Evolutionary conservation across 352 stramenopile genomes (phyloP).

Genomic region (Phytopythium oedochilum): DNA sequence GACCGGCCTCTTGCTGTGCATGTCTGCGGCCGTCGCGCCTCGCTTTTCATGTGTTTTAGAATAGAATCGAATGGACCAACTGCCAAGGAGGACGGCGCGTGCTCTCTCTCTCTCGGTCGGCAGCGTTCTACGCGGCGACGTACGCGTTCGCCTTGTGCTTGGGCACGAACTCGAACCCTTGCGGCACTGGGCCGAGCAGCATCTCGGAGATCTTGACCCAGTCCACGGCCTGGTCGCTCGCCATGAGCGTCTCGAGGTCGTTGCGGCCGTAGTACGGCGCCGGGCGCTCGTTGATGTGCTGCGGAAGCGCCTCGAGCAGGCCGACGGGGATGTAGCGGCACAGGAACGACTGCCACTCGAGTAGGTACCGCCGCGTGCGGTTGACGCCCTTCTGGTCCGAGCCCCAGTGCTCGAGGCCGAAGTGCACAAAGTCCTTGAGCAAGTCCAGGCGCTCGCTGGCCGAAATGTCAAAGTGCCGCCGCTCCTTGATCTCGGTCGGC

Average conservation of each 20-base stretch:
- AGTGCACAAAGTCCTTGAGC: constrained; percentile 95
- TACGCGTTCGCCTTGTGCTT: constrained; percentile 99
- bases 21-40: background rate
- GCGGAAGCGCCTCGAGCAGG: constrained; percentile 92
- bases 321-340: constrained; percentile 98
- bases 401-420: constrained; percentile 99
- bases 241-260: constrained; percentile 98
- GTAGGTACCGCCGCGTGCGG: constrained; percentile 95
- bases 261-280: constrained; percentile 90
- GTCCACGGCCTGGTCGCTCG: constrained; percentile 92
- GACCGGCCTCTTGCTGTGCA: too few relatives aligned
- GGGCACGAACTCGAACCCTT: constrained; percentile 92
- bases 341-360: constrained; percentile 99
- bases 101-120: background rate
- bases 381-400: constrained; percentile 98
- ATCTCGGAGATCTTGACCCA: constrained; percentile 99
- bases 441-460: constrained; percentile 95
- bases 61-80: background rate
- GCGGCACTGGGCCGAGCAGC: constrained; percentile 94
- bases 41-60: background rate
- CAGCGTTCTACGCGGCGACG: constrained; percentile 15
- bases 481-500: constrained; percentile 98
- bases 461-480: constrained; percentile 96
- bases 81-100: background rate
- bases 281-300: constrained; percentile 97